Evolutionary conservation across 768 basidiomycete genomes (phyloP).

Genomic region (Tylopilus felleus): DNA sequence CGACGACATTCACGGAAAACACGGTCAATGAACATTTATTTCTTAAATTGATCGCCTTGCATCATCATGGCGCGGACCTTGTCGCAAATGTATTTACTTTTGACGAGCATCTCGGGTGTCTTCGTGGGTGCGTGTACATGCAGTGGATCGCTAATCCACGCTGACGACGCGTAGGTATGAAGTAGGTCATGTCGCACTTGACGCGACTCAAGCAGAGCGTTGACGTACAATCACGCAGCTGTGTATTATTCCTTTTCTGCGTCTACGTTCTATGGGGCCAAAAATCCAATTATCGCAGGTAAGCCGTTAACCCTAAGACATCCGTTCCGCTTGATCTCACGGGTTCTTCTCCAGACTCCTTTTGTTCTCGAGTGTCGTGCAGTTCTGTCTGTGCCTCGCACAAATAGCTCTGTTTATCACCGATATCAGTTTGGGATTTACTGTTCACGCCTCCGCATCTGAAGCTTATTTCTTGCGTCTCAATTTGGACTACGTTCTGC

Average conservation of each 20-base stretch:
- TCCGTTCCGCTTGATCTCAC: not conserved
- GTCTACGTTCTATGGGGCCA: constrained; percentile 17
- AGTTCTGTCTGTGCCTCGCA: constrained; percentile 15
- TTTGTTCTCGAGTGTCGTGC: constrained; percentile 8
- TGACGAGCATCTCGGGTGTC: constrained; percentile 5
- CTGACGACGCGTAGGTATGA: constrained; percentile 14
- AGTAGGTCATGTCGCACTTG: constrained; percentile 2
- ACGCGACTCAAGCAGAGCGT: not conserved
- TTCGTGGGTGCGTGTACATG: constrained; percentile 13
- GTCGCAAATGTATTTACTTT: constrained; percentile 9
- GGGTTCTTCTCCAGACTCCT: constrained; percentile 2
- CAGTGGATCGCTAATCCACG: not conserved
- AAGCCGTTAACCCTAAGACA: not conserved
- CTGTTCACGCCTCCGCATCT: not conserved
- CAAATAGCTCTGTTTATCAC: constrained; percentile 4
- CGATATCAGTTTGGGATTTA: not conserved
- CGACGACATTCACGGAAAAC: not conserved
- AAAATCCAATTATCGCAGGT: constrained; percentile 3
- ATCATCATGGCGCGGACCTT: constrained; percentile 1
- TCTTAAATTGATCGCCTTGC: not conserved
- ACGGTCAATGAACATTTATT: not conserved
- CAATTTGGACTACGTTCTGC: constrained; percentile 1
- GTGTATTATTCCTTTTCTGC: constrained; percentile 18
- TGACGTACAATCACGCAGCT: constrained; percentile 5
- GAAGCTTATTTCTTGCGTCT: constrained; percentile 4